Base-by-base conservation (phyloP, 2,329 filamentous ascomycete species). In the Neofusicoccum umdonicola region DNA sequence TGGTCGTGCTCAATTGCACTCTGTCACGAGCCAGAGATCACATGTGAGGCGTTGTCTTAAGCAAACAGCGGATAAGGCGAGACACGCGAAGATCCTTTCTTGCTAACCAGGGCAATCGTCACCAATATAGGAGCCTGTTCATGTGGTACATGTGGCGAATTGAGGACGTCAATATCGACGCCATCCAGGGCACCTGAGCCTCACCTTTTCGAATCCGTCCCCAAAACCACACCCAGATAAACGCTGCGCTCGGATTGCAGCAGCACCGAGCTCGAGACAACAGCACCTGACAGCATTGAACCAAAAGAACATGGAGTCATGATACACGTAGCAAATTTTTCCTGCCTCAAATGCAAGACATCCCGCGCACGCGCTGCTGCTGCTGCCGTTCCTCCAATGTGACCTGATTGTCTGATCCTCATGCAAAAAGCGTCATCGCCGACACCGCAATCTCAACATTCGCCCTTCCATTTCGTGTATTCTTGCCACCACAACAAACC, bases 61-160 rank as follows among this genome's bases (percentile, higher is more conserved):
- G 15, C n/a, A 27, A 22, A 58, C 8, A 35, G 3, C 27, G 54
- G 41, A 11, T 22, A 47, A 58, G 54, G 54, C 54, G 54, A 58
- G 54, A 58, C 54, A 58, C n/a, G n/a, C 11, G 54, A 35, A 13
- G 41, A 47, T 58, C 54, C 2, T 17, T 48, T 35, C 8, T 60
- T 41, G 44, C 39, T 52, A 42, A 63, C 60, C 17, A 31, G 56
- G 42, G 42, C 22, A 47, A 44, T n/a, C 22, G 15, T 12, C 35
- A 39, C 37, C 15, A 35, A 58, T 35, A 4, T 61, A 89, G 93
- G 73, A 95, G 90, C 71, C 76, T 97, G 48, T 97, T 97, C 73
- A 97, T 97, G 93, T 97, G 93, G 93, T 96, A 96, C 75, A 96
- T 97, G 91, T 97, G 94, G 93, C 83, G 90, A 66, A 88, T 94